Evolutionary conservation across 345 rosid species (phyloP), one percentile per base, ranked within the genome.

Genomic region (Populus deltoides): DNA sequence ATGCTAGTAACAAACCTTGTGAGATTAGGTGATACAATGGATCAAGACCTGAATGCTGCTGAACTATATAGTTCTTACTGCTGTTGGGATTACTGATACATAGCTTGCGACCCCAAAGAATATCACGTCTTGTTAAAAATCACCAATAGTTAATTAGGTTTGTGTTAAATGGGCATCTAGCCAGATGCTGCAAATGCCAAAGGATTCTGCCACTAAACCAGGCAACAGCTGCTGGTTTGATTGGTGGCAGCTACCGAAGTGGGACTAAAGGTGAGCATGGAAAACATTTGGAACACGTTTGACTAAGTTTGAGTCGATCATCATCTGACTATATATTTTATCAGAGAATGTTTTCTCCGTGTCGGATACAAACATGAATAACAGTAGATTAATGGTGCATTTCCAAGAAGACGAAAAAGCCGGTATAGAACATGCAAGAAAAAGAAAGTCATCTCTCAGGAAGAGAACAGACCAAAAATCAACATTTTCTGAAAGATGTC

Each of bases 401-500:
- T 35, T 70, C 72, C 43, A 8, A 11, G 51, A n/a, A 1, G 76
- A n/a, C 10, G 22, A 24, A 72, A 55, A 51, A 18, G 47, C 5
- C 5, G 7, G 29, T n/a, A 69, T 10, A 62, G 38, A 27, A 45
- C 17, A 65, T 5, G 22, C 61, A 65, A 43, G 62, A 47, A 45
- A 4, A 35, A 31, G 68, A 24, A n/a, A n/a, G 69, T 53, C 67
- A 76, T 43, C 27, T 3, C 29, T 51, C 24, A 24, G n/a, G 29
- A 66, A 15, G n/a, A 53, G 35, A 53, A 70, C 22, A 49, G 16
- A 66, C 75, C 67, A 75, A 57, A 57, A 59, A 39, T 70, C 72
- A 70, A 70, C 11, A 8, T 24, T 22, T 68, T 68, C 45, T 22
- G 65, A 35, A 33, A 38, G 25, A 68, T 33, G 71, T 36, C 36